Evolutionary conservation across 345 rosid genomes (phyloP).

Genomic region (Camelina hispida): DNA sequence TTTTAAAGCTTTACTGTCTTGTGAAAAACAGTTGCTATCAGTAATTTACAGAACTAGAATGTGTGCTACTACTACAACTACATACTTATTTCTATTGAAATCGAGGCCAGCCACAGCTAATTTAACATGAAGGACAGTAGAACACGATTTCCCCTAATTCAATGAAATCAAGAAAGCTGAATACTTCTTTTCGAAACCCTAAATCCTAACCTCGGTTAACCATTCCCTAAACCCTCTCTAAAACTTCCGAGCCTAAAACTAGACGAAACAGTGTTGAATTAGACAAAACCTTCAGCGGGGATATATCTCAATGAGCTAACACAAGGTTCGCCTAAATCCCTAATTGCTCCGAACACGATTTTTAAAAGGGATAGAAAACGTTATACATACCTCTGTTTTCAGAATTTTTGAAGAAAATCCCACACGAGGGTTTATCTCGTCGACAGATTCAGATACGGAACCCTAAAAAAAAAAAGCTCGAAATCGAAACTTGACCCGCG

Average conservation of each 20-base stretch:
- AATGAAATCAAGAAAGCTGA: not conserved
- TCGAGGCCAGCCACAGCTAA: not conserved
- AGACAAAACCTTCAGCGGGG: not conserved
- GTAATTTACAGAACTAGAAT: not conserved
- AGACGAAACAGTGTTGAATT: not conserved
- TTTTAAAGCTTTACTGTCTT: conserved; percentile 25
- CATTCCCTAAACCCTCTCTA: conserved; percentile 32
- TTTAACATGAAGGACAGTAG: not conserved
- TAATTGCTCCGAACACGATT: conserved; percentile 15
- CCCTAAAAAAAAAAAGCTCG: conserved; percentile 39
- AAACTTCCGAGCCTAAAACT: conserved; percentile 20
- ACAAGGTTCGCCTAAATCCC: not conserved
- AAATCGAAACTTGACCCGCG: conserved; percentile 36
- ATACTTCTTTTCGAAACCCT: conserved; percentile 30
- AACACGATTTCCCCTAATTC: conserved; percentile 13
- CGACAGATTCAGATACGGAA: conserved; percentile 38
- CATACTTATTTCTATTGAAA: not conserved
- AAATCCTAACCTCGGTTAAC: conserved; percentile 27
- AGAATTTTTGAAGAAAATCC: not conserved
- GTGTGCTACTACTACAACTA: not conserved
- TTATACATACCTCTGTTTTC: conserved; percentile 31
- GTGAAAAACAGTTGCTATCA: conserved; percentile 10
- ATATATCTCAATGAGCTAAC: conserved; percentile 6
- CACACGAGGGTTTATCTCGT: not conserved
- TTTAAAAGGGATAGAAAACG: conserved; percentile 1